Base-by-base conservation (phyloP, 1,139 yeast genomes). In the Yamadazyma sp. region DNA sequence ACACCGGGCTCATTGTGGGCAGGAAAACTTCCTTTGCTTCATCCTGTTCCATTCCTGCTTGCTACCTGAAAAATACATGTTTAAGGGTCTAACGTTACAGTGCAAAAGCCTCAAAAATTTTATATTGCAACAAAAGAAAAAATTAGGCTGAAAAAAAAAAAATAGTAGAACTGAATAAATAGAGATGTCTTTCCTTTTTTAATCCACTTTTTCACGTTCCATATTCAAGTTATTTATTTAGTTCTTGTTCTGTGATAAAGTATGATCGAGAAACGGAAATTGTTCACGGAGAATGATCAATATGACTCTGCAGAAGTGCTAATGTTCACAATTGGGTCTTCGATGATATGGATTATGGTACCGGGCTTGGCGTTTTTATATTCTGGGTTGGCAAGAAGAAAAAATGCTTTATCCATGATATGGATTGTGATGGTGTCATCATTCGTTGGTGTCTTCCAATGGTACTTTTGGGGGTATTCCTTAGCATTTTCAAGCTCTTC, bases 401-500 rank as follows among this genome's bases (percentile, higher is more conserved):
- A 91, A 62, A 82, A 91, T 22, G 97, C 98, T 0, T 70, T 91
- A 38, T 85, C 95, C 17, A 78, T 89, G 79, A 83, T 92, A 39
- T 89, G 96, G 88, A 81, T 83, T 14, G 81, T 81, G 11, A 61
- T 88, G 38, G 78, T 85, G 77, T 78, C 91, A 5, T 81, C 87
- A 12, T 75, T 84, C 49, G 81, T 91, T n/a, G 91, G 88, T 2
- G 72, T 81, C 39, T 79, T 88, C 57, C 96, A 88, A 60, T 92
- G 98, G 98, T 92, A 89, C 62, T 88, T 92, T 58, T 92, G 98
- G 98, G 98, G 98, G 17, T 92, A 87, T 59, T 87, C 96, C 0
- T 66, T 92, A 36, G 95, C 98, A 3, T 89, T 92, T 55, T 81
- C 92, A 1, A 56, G 73, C 12, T 88, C 96, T 2, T 66, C 82